phyloP scores from a whole-genome alignment of 306 rosid species.

The Lablab purpureus region DNA sequence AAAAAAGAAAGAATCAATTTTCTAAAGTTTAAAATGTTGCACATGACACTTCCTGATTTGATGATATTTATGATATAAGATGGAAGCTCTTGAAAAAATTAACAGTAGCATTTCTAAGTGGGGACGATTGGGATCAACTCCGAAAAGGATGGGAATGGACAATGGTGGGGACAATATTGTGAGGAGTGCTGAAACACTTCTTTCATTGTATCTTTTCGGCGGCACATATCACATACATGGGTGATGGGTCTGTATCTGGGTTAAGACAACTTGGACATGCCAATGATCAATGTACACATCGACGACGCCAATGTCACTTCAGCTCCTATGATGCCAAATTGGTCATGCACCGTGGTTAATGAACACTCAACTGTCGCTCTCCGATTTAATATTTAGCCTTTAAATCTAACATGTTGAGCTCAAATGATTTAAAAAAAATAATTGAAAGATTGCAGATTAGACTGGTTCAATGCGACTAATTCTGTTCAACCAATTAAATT shows the following conservation, averaged over 20 bases:
- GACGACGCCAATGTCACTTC: background rate
- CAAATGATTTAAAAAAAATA: background rate
- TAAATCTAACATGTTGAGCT: background rate
- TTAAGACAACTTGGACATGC: constrained; percentile 11
- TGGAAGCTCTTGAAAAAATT: background rate
- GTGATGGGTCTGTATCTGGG: background rate
- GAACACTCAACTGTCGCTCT: background rate
- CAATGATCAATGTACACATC: background rate
- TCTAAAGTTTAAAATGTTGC: background rate
- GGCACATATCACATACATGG: background rate
- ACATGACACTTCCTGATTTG: background rate
- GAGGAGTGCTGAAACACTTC: background rate
- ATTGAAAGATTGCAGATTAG: background rate
- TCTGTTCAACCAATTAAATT: background rate
- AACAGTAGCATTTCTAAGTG: background rate
- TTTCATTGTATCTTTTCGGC: background rate
- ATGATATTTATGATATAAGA: background rate
- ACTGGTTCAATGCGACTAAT: background rate
- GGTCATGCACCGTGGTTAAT: background rate
- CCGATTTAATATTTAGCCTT: background rate
- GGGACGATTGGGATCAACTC: background rate
- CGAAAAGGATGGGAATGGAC: background rate
- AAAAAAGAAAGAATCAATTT: background rate
- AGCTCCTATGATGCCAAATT: constrained; percentile 1
- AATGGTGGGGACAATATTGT: background rate